Evolutionary conservation across 2,329 filamentous ascomycete species (phyloP).

Genomic region (Westerdykella ornata): DNA sequence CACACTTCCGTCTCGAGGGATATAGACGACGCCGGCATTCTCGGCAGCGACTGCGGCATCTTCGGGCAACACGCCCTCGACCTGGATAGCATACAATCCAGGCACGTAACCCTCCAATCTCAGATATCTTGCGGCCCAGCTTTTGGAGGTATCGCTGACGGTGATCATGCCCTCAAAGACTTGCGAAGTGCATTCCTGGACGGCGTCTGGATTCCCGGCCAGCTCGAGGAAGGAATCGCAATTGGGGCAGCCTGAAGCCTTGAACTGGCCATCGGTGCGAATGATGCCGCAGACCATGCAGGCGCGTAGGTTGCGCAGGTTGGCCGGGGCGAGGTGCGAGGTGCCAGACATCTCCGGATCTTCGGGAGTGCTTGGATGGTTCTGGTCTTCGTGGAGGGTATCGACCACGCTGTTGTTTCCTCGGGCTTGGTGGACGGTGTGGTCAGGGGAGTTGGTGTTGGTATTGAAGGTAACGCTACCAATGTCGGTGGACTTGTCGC

Average conservation of each 20-base stretch:
- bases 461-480: too few relatives aligned
- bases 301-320: constrained; percentile 81
- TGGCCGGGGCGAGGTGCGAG: constrained; percentile 30
- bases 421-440: too few relatives aligned
- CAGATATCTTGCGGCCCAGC: constrained; percentile 98
- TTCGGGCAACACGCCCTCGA: constrained; percentile 66
- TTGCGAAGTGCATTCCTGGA: constrained; percentile 89
- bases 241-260: constrained; percentile 85
- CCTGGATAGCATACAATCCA: constrained; percentile 91
- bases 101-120: constrained; percentile 79
- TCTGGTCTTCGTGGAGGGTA: too few relatives aligned
- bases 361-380: too few relatives aligned
- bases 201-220: constrained; percentile 66
- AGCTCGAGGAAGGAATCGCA: constrained; percentile 90
- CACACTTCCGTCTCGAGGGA: constrained; percentile 43
- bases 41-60: constrained; percentile 52
- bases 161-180: constrained; percentile 92
- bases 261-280: constrained; percentile 75
- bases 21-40: constrained; percentile 55
- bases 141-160: constrained; percentile 70
- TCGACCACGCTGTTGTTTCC: too few relatives aligned
- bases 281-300: constrained; percentile 99
- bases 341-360: too few relatives aligned
- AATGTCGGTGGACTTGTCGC: too few relatives aligned
- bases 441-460: too few relatives aligned